Base-by-base conservation (phyloP, 2,329 filamentous ascomycete species). In the Pestalotiopsis sp. region DNA sequence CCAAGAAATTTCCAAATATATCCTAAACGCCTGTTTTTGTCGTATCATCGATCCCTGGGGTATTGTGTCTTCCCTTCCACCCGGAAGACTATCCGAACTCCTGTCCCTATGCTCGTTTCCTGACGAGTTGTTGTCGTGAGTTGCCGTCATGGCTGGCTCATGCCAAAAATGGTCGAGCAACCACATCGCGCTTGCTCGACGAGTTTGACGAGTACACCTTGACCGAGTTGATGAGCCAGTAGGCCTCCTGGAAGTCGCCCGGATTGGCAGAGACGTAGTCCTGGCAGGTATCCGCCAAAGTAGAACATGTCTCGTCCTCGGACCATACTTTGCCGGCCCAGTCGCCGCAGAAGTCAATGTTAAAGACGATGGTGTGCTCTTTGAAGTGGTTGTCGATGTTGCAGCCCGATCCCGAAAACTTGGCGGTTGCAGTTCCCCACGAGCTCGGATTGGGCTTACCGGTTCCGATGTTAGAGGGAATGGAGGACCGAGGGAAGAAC, bases 271-370 rank as follows among this genome's bases (percentile, higher is more conserved):
- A 84, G 25, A 97, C 94, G 78, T 89, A 97, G 27, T 89, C 87
- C 36, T 90, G 77, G 83, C 95, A 97, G 0, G 89, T 90, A 52
- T 80, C 70, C 0, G 89, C 92, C 72, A 89, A 83, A 56, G 85
- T 80, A 1, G 85, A 81, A 79, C 92, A 95, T 58, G 86, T 85
- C 4, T 80, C 70, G 69, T 90, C 85, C 40, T 78, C 75, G 63
- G 76, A 75, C 91, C 92, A 97, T 41, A 90, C 89, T 57, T 83
- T 78, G 27, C 93, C 93, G 7, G 94, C 94, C 94, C 94, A 97
- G 76, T 92, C 89, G 23, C 95, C 95, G 80, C 95, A 98, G 79
- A 97, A 93, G 5, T 92, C 92, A 0, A 91, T 96, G 81, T 95
- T 90, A 79, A 96, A 91, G 71, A 95, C 88, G 71, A 98, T 90